A percentile compares a stretch with the other conserved stretches of the same genome.
Evolutionary conservation across 1,284 basidiomycete genomes (phyloP).

Genomic region (Austroboletus novae-zelandiae): DNA sequence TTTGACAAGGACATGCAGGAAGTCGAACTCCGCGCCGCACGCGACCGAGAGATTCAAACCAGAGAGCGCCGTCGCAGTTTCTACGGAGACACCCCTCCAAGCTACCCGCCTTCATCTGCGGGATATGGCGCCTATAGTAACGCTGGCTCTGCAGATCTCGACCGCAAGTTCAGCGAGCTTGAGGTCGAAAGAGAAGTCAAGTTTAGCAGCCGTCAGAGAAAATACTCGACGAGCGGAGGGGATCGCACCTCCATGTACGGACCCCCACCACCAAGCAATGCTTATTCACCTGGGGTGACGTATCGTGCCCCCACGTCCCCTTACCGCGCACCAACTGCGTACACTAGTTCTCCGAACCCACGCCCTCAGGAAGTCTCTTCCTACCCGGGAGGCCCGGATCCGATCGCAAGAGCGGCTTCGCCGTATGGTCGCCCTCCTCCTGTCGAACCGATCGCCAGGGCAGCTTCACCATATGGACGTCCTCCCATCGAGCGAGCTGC

Average conservation of each 20-base stretch:
- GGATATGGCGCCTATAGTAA: slow-evolving; percentile 24
- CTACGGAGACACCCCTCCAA: slow-evolving; percentile 30
- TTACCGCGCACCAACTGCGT: slow-evolving; percentile 33
- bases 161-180: slow-evolving; percentile 32
- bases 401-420: slow-evolving; percentile 30
- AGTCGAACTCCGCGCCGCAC: slow-evolving; percentile 48
- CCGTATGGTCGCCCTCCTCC: slow-evolving; percentile 30
- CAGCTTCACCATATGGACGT: slow-evolving; percentile 32
- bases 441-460: slow-evolving; percentile 26
- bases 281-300: slow-evolving; percentile 20
- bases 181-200: slow-evolving; percentile 28
- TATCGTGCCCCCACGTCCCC: slow-evolving; percentile 23
- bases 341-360: slow-evolving; percentile 29
- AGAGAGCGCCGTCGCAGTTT: slow-evolving; percentile 35
- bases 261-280: not conserved
- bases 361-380: slow-evolving; percentile 33
- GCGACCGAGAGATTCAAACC: slow-evolving; percentile 49
- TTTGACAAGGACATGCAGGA: slow-evolving; percentile 47
- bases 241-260: slow-evolving; percentile 26
- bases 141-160: slow-evolving; percentile 19
- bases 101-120: slow-evolving; percentile 20
- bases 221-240: slow-evolving; percentile 28
- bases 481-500: slow-evolving; percentile 25
- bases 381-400: slow-evolving; percentile 33
- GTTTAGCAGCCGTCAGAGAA: slow-evolving; percentile 27